Evolutionary conservation across 805 yeast species (phyloP), one percentile per base, ranked within the genome.

Genomic region (Maudiozyma saulgeensis): DNA sequence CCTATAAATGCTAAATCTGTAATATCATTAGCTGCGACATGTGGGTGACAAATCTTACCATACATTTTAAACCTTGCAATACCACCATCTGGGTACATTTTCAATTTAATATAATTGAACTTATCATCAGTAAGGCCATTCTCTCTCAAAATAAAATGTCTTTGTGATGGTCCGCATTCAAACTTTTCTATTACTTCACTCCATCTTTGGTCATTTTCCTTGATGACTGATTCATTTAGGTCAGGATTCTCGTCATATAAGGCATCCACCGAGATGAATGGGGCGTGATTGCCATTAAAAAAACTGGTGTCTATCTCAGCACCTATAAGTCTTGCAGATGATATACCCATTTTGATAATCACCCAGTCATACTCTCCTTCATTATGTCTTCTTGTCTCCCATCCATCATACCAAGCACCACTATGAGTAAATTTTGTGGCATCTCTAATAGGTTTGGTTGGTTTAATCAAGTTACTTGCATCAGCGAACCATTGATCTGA

Each of bases 321-420:
- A 12, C 90, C 99, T 44, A 85, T 75, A 50, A 91, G 66, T 44
- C 74, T 74, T 1, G 97, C 96, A 13, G 63, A 58, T 28, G 84
- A 75, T 19, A 90, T 97, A 18, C 98, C 98, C 65, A 87, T 73
- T 63, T 79, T 77, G 65, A 90, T 69, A 28, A 87, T 72, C 18
- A 87, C 96, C 88, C 93, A 91, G 63, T 91, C 99, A 41, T 85
- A 84, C 49, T 80, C 87, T 49, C 74, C 86, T 1, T 79, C 69
- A 67, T 91, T 91, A 73, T 91, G 99, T 68, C 99, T 78, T 64
- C 97, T 77, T 12, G 98, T 91, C 68, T 91, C 98, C 98, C 98
- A 91, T 21, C 99, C 99, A 58, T 91, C 99, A 64, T 87, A 91
- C 96, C 97, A 91, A 4, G 96, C 96, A 46, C 98, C 98, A 3